phyloP scores from a whole-genome alignment of 805 yeast species.

The Metschnikowia vanudenii region DNA sequence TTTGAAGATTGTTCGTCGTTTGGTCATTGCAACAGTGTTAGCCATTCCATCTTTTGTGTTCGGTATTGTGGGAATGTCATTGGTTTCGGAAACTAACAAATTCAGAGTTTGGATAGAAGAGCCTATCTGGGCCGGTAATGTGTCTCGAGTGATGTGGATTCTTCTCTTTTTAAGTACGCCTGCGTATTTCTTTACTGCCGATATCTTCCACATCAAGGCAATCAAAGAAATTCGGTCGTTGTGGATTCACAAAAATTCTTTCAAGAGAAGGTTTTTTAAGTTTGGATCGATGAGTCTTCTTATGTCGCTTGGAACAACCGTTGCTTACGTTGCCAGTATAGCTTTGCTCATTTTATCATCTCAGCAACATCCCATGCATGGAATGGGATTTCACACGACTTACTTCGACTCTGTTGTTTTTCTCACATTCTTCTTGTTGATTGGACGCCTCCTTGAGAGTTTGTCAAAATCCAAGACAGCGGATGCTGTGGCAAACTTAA shows the following conservation, averaged over 20 bases:
- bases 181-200: constrained; percentile 72
- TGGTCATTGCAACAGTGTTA: constrained; percentile 48
- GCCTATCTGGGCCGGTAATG: constrained; percentile 64
- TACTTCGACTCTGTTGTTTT: constrained; percentile 81
- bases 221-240: constrained; percentile 54
- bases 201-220: constrained; percentile 68
- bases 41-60: constrained; percentile 69
- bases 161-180: constrained; percentile 66
- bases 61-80: constrained; percentile 68
- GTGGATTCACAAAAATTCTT: constrained; percentile 56
- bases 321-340: constrained; percentile 69
- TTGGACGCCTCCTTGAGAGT: constrained; percentile 68
- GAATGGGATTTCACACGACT: constrained; percentile 55
- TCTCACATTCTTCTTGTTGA: constrained; percentile 64
- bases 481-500: constrained; percentile 55
- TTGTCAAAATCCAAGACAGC: constrained; percentile 67
- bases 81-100: constrained; percentile 41
- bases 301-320: constrained; percentile 70
- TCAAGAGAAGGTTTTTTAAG: constrained; percentile 54
- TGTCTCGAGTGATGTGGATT: constrained; percentile 62
- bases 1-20: constrained; percentile 42
- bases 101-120: constrained; percentile 55
- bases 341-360: constrained; percentile 52
- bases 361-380: constrained; percentile 16
- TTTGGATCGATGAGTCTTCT: constrained; percentile 80